Percentiles rank a stretch among this genome's conserved stretches.
Conservation (phyloP, 169 alveolate genomes). For the Cryptosporidium baileyi region DNA sequence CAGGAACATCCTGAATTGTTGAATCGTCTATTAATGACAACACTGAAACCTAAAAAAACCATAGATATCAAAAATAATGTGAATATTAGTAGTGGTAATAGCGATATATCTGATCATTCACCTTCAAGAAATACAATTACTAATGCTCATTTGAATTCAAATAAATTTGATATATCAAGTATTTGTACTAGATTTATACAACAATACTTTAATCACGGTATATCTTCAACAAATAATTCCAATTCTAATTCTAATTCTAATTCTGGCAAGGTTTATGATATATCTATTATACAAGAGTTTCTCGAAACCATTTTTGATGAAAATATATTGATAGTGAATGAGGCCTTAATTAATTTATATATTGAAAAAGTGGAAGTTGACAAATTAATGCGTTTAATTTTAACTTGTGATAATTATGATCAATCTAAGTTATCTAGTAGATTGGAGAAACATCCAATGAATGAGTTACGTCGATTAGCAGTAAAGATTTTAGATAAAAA, state of each 20-base stretch:
- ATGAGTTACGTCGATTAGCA: constrained; percentile 97
- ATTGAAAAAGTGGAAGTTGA: constrained; percentile 96
- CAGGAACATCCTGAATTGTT: constrained; percentile 98
- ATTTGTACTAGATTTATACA: constrained; percentile 54
- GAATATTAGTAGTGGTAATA: neutral
- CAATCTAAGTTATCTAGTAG: constrained; percentile 89
- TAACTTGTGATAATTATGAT: constrained; percentile 93
- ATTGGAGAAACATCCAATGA: constrained; percentile 93
- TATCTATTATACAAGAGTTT: constrained; percentile 55
- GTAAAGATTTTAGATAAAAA: constrained; percentile 90
- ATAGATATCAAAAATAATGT: neutral
- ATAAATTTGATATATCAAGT: constrained; percentile 66
- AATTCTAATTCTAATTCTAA: constrained; percentile 45
- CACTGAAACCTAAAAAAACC: constrained; percentile 73
- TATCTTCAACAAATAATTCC: constrained; percentile 78
- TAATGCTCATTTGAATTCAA: constrained; percentile 88
- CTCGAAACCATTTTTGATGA: constrained; percentile 47
- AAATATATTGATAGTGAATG: constrained; percentile 88
- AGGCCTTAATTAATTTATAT: constrained; percentile 95
- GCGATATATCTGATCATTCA: constrained; percentile 57
- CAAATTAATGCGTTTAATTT: constrained; percentile 90
- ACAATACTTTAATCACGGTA: neutral
- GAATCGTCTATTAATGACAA: constrained; percentile 83
- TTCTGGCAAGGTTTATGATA: neutral
- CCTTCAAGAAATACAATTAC: constrained; percentile 86